A percentile compares a stretch with the other conserved stretches of the same genome.
Conservation (phyloP, 495 filamentous ascomycete species). For the Hyaloscypha hepaticicola region DNA sequence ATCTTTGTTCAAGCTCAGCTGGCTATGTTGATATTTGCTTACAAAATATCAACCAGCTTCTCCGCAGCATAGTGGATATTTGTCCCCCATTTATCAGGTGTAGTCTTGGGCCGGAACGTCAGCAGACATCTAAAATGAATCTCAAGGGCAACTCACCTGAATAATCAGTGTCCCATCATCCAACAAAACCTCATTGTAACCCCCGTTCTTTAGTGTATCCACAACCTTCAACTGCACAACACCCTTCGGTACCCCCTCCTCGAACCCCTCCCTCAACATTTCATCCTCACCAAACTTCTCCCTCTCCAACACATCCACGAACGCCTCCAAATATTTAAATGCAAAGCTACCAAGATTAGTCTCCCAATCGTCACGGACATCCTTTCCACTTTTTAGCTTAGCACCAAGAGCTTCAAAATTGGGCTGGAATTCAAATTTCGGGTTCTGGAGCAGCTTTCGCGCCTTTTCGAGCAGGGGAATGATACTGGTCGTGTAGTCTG, state of each 20-base stretch:
- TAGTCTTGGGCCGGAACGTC: conserved; percentile 25
- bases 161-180: conserved; percentile 40
- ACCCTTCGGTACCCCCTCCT: conserved; percentile 41
- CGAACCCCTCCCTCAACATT: conserved; percentile 45
- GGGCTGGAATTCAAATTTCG: conserved; percentile 42
- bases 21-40: neutral
- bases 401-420: conserved; percentile 49
- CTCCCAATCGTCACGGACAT: conserved; percentile 45
- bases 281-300: conserved; percentile 49
- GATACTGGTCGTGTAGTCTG: conserved; percentile 43
- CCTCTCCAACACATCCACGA: conserved; percentile 31
- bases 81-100: conserved; percentile 25
- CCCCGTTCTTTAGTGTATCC: conserved; percentile 42
- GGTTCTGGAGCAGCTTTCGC: conserved; percentile 40
- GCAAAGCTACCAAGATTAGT: conserved; percentile 37
- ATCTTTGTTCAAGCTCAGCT: neutral
- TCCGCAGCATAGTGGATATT: conserved; percentile 24
- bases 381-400: conserved; percentile 42
- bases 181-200: conserved; percentile 44
- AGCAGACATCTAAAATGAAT: conserved; percentile 23
- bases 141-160: conserved; percentile 30
- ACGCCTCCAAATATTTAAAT: conserved; percentile 41
- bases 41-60: conserved; percentile 27
- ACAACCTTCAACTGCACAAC: conserved; percentile 46
- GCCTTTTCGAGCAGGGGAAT: conserved; percentile 38